Percentiles rank a stretch among this genome's conserved stretches.
phyloP scores from a whole-genome alignment of 306 rosid genomes.

The Cucurbita moschata region DNA sequence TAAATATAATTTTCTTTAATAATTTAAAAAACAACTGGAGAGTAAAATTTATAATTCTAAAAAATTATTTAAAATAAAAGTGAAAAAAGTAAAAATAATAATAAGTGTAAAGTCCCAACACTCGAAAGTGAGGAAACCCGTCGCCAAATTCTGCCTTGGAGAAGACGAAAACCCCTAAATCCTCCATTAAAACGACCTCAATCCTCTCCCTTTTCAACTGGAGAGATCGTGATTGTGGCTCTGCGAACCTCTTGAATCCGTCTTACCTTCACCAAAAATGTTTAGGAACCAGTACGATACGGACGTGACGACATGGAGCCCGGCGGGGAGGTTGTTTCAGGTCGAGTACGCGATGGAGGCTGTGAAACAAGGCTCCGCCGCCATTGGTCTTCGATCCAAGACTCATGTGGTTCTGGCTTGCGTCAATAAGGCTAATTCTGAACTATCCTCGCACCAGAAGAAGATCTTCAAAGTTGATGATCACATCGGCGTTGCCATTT shows the following conservation, averaged over 20 bases:
- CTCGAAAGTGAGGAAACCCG: not conserved
- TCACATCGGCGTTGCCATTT: conserved; percentile 95
- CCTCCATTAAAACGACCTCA: conserved; percentile 5
- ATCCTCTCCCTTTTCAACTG: not conserved
- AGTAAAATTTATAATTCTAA: too few relatives aligned
- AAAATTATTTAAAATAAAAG: too few relatives aligned
- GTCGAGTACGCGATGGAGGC: conserved; percentile 99
- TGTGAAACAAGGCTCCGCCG: conserved; percentile 92
- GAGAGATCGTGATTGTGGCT: not conserved
- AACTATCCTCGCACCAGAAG: conserved; percentile 94
- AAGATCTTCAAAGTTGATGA: conserved; percentile 97
- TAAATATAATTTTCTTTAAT: too few relatives aligned
- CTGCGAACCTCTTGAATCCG: not conserved
- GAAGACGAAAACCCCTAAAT: conserved; percentile 14
- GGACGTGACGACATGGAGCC: conserved; percentile 19
- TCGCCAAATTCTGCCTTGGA: conserved; percentile 8
- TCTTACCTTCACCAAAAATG: not conserved
- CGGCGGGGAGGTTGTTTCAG: conserved; percentile 86
- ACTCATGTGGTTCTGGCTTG: conserved; percentile 82
- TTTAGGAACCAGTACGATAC: conserved; percentile 15
- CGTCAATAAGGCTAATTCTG: conserved; percentile 82
- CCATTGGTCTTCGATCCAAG: conserved; percentile 93
- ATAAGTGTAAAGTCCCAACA: not conserved
- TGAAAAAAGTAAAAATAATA: not conserved
- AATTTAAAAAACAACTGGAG: too few relatives aligned